phyloP scores from a whole-genome alignment of 768 basidiomycete genomes.

The Phlegmacium glaucopus region DNA sequence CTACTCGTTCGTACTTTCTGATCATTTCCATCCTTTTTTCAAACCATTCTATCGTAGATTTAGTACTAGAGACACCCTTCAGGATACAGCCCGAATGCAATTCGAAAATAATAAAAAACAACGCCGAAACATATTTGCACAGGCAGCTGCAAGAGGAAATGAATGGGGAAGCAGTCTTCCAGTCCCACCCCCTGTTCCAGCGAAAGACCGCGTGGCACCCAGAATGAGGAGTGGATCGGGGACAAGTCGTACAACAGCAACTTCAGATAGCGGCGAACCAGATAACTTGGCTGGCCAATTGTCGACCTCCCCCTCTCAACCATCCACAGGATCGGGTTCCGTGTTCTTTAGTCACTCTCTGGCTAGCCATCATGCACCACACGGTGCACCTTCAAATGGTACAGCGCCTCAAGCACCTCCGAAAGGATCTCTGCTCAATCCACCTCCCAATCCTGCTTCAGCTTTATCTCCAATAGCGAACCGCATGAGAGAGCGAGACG shows the following conservation, averaged over 20 bases:
- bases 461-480: constrained; percentile 75
- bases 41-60: constrained; percentile 38
- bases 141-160: constrained; percentile 63
- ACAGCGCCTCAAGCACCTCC: constrained; percentile 26
- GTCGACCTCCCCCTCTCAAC: constrained; percentile 63
- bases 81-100: constrained; percentile 76
- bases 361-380: constrained; percentile 23
- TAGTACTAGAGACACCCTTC: constrained; percentile 71
- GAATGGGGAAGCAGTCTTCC: constrained; percentile 51
- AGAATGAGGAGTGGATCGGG: constrained; percentile 81
- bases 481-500: constrained; percentile 80
- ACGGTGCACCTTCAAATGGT: constrained; percentile 29
- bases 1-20: constrained; percentile 62
- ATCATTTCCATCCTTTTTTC: background rate
- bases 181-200: constrained; percentile 43
- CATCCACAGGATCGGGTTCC: constrained; percentile 44
- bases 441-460: constrained; percentile 36
- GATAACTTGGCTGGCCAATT: constrained; percentile 50
- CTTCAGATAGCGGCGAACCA: constrained; percentile 70
- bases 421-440: constrained; percentile 32
- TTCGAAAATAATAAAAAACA: constrained; percentile 79
- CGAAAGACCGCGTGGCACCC: constrained; percentile 42
- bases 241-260: constrained; percentile 71
- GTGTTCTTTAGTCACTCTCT: constrained; percentile 30
- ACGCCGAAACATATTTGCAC: constrained; percentile 66